Evolutionary conservation across 768 basidiomycete species (phyloP).

Genomic region (Terana coerulea): DNA sequence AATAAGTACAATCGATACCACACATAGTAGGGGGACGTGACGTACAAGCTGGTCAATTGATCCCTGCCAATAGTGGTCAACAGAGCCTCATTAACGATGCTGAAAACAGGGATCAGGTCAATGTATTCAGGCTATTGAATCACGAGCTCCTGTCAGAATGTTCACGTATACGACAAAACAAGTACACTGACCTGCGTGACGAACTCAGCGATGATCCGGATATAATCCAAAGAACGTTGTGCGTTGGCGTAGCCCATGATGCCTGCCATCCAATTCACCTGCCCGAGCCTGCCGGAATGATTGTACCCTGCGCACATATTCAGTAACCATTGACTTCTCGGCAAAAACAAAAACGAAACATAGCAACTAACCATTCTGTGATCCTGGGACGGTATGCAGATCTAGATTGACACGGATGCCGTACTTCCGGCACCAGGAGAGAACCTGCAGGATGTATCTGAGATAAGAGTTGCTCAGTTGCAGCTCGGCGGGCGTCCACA

Average conservation of each 20-base stretch:
- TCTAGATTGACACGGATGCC: slow-evolving; percentile 83
- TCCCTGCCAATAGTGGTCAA: slow-evolving; percentile 49
- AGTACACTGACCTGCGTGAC: slow-evolving; percentile 51
- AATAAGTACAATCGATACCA: slow-evolving; percentile 32
- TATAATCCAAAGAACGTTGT: slow-evolving; percentile 70
- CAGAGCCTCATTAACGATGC: slow-evolving; percentile 63
- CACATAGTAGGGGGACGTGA: slow-evolving; percentile 3
- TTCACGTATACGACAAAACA: neutral
- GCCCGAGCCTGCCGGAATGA: slow-evolving; percentile 57
- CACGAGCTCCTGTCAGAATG: neutral
- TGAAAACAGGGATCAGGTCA: slow-evolving; percentile 57
- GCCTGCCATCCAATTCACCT: slow-evolving; percentile 59
- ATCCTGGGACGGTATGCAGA: slow-evolving; percentile 75
- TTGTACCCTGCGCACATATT: slow-evolving; percentile 41
- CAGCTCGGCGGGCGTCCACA: neutral
- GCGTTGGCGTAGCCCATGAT: slow-evolving; percentile 89
- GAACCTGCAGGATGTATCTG: slow-evolving; percentile 69
- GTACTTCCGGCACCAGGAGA: slow-evolving; percentile 87
- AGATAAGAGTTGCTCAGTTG: neutral
- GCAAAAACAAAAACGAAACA: neutral
- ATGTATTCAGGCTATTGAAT: slow-evolving; percentile 47
- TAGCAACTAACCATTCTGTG: slow-evolving; percentile 56
- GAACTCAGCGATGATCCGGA: slow-evolving; percentile 75
- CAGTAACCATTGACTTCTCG: neutral
- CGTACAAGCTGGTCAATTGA: slow-evolving; percentile 56